Conservation (phyloP, 2,329 filamentous ascomycete species). For the Myriosclerotinia curreyana region DNA sequence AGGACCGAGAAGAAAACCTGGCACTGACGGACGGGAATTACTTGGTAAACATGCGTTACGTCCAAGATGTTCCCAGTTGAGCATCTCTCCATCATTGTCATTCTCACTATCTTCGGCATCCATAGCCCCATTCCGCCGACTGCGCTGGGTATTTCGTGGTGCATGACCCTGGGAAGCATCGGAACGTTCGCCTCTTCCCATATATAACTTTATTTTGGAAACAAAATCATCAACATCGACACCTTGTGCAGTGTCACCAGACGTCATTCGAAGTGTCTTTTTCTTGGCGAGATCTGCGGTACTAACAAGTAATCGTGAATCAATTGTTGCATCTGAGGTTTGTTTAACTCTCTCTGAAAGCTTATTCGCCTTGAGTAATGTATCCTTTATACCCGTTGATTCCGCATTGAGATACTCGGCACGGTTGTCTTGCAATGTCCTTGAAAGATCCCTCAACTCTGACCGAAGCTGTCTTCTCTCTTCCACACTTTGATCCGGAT, state of each 20-base stretch:
- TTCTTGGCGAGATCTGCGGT: slow-evolving; percentile 78
- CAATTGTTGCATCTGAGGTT: slow-evolving; percentile 85
- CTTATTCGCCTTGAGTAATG: slow-evolving; percentile 63
- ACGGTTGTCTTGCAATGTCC: slow-evolving; percentile 58
- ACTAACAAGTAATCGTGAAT: slow-evolving; percentile 79
- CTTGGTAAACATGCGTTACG: slow-evolving; percentile 70
- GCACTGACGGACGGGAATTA: slow-evolving; percentile 70
- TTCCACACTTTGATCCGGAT: slow-evolving; percentile 77
- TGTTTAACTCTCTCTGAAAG: slow-evolving; percentile 71
- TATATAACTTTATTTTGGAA: slow-evolving; percentile 83
- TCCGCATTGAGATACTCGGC: slow-evolving; percentile 67
- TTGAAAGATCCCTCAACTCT: slow-evolving; percentile 65
- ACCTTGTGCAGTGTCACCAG: slow-evolving; percentile 70
- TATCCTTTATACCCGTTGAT: slow-evolving; percentile 62
- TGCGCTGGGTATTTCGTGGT: slow-evolving; percentile 44
- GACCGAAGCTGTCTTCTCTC: slow-evolving; percentile 70
- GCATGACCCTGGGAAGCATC: slow-evolving; percentile 46
- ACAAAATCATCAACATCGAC: slow-evolving; percentile 91
- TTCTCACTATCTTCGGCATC: slow-evolving; percentile 58
- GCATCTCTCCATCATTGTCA: slow-evolving; percentile 68
- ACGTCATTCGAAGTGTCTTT: slow-evolving; percentile 69
- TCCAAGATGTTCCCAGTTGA: slow-evolving; percentile 86
- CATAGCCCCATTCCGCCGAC: slow-evolving; percentile 39
- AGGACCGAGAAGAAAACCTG: slow-evolving; percentile 83
- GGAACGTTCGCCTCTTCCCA: slow-evolving; percentile 63